Evolutionary conservation across 129 eudicot species (phyloP).

Genomic region (Oenanthe sinensis): DNA sequence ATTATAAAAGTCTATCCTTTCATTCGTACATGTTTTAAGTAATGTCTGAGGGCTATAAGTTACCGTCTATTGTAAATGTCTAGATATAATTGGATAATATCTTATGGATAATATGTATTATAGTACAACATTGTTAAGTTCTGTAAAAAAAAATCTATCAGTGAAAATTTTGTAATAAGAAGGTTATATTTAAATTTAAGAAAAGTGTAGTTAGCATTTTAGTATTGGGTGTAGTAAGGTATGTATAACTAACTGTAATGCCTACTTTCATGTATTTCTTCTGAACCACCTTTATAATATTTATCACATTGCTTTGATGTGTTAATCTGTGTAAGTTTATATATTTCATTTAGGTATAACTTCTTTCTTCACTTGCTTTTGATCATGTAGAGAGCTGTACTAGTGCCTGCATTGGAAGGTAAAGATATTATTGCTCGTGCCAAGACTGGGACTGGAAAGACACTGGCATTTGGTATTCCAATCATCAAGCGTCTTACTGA

Average conservation of each 20-base stretch:
- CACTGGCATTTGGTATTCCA: conserved; percentile 94
- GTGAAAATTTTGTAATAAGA: neutral
- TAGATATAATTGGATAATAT: neutral
- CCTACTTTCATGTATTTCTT: neutral
- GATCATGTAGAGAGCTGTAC: conserved; percentile 71
- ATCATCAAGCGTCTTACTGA: conserved; percentile 61
- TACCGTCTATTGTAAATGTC: neutral
- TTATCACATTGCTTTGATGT: neutral
- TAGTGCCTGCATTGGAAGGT: conserved; percentile 87
- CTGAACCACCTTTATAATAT: neutral
- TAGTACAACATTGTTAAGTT: neutral
- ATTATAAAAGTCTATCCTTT: neutral
- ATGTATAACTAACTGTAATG: neutral
- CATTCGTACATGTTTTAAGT: neutral
- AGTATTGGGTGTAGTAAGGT: neutral
- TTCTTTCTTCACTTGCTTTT: conserved; percentile 7
- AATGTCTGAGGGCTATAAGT: neutral
- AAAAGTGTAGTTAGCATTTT: neutral
- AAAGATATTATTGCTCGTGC: conserved; percentile 93
- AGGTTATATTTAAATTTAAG: neutral
- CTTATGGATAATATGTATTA: neutral
- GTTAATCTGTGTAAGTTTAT: neutral
- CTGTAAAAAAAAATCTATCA: neutral
- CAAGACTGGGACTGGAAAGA: conserved; percentile 96
- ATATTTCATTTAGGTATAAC: neutral